These are phyloP conservation scores for Didymellaceae sp. DNA, from an alignment of 2,329 filamentous ascomycete genomes.

Conservation along the genomic window DNA sequence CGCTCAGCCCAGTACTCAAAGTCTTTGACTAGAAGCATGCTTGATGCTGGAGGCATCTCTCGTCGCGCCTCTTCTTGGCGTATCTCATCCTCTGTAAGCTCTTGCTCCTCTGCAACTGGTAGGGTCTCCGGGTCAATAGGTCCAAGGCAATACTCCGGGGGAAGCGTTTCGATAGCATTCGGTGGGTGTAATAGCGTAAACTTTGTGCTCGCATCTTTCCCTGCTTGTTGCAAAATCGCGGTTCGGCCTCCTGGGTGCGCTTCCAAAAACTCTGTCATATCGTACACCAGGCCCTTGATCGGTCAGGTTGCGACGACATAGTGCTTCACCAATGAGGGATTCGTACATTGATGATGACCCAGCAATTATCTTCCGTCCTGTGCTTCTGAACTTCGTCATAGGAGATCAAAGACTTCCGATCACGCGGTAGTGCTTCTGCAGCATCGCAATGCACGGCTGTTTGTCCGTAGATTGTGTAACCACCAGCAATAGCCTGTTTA, in stretches of 20 bases:
- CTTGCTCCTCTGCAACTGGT: neutral
- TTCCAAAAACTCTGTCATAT: slow-evolving; percentile 7
- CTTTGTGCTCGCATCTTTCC: slow-evolving; percentile 3
- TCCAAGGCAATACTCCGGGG: slow-evolving; percentile 3
- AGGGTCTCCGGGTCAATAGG: slow-evolving; percentile 3
- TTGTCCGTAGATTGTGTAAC: slow-evolving; percentile 5
- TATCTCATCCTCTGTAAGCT: slow-evolving; percentile 1
- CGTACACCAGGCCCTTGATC: slow-evolving; percentile 1
- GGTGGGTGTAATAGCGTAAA: slow-evolving; percentile 11
- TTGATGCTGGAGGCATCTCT: slow-evolving; percentile 2
- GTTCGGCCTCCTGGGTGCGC: slow-evolving; percentile 5
- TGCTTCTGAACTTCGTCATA: slow-evolving; percentile 9
- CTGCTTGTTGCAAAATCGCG: slow-evolving; percentile 8
- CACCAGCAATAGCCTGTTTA: neutral
- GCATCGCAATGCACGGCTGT: slow-evolving; percentile 2
- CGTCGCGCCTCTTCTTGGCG: slow-evolving; percentile 1
- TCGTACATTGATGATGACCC: slow-evolving; percentile 7
- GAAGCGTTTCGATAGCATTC: neutral
- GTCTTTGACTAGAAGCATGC: slow-evolving; percentile 4
- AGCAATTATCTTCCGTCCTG: slow-evolving; percentile 2
- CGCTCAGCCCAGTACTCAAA: slow-evolving; percentile 9
- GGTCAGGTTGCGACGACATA: neutral
- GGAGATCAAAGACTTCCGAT: neutral
- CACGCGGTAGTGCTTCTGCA: neutral
- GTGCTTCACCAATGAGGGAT: accelerated